These are phyloP conservation scores for Cicer arietinum DNA, from an alignment of 306 rosid genomes.

Conservation along the genomic window DNA sequence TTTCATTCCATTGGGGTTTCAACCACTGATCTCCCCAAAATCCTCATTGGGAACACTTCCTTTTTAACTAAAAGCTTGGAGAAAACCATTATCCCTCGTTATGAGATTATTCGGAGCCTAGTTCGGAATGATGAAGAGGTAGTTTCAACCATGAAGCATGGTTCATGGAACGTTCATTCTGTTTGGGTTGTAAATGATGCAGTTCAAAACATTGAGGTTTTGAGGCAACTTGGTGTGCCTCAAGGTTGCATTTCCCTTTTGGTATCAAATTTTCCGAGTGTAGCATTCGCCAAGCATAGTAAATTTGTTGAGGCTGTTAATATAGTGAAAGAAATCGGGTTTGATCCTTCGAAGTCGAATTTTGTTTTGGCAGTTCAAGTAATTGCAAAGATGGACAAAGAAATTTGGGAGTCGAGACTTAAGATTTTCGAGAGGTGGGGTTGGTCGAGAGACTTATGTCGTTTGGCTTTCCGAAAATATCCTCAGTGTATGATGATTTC, in stretches of 20 bases:
- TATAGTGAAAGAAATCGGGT: neutral
- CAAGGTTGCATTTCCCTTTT: neutral
- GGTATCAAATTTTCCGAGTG: neutral
- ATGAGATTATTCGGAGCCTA: neutral
- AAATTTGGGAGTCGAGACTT: neutral
- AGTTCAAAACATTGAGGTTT: neutral
- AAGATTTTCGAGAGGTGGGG: neutral
- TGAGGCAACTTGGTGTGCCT: neutral
- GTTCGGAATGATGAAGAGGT: neutral
- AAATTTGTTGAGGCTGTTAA: neutral
- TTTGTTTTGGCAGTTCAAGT: constrained; percentile 5
- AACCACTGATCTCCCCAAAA: neutral
- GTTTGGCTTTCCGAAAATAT: neutral
- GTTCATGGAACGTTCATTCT: neutral
- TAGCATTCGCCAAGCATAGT: neutral
- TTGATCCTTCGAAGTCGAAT: neutral
- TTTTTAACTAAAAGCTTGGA: neutral
- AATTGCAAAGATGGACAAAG: neutral
- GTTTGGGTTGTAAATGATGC: neutral
- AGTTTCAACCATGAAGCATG: neutral
- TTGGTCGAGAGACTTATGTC: neutral
- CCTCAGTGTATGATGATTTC: neutral
- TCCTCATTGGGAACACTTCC: neutral
- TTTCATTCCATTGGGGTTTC: neutral
- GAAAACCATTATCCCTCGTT: neutral